Conservation (phyloP, 495 filamentous ascomycete species). For the Penicillium simplicissimum region DNA sequence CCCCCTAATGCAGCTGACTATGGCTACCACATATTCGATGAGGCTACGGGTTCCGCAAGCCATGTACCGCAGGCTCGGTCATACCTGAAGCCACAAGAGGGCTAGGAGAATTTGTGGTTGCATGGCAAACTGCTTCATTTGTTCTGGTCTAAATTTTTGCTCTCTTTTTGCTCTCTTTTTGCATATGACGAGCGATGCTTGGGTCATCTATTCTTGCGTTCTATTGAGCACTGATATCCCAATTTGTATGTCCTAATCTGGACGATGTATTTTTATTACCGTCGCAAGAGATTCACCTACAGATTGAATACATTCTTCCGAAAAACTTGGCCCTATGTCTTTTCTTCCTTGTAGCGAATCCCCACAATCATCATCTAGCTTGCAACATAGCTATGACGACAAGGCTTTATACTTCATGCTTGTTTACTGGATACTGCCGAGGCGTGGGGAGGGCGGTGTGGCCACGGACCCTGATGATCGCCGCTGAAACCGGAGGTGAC, state of each 20-base stretch:
- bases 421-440: constrained; percentile 5
- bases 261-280: neutral
- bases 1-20: constrained; percentile 68
- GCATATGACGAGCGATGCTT: neutral
- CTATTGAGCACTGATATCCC: constrained; percentile 1
- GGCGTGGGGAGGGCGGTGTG: constrained; percentile 10
- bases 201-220: neutral
- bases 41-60: constrained; percentile 58
- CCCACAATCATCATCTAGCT: neutral
- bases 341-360: neutral
- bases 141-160: neutral
- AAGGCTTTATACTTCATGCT: constrained; percentile 1
- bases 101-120: neutral
- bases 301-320: neutral
- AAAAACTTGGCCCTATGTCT: neutral
- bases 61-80: constrained; percentile 35
- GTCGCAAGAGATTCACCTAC: neutral
- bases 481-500: constrained; percentile 11
- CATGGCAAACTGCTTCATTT: neutral
- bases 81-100: constrained; percentile 2
- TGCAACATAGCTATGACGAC: neutral
- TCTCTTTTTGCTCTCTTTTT: neutral
- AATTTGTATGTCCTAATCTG: neutral
- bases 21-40: constrained; percentile 74
- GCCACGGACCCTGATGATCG: constrained; percentile 13